Evolutionary conservation across 2,329 filamentous ascomycete genomes (phyloP).

Genomic region (Ceratocystis alfenasii): DNA sequence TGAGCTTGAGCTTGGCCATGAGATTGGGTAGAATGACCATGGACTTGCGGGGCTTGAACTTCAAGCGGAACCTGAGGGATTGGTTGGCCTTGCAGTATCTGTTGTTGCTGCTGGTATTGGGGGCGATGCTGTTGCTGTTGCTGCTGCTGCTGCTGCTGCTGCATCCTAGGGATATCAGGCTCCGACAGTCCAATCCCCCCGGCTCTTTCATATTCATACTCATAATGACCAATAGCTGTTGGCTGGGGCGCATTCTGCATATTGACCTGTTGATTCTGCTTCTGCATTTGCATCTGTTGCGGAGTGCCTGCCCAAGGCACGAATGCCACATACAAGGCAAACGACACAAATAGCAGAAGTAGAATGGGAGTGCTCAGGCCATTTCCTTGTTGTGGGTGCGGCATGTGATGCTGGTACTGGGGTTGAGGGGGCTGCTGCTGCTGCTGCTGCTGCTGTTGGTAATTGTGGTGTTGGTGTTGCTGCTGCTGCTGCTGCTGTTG

Average conservation of each 20-base stretch:
- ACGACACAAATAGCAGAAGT: slow-evolving; percentile 21
- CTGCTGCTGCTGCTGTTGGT: slow-evolving; percentile 4
- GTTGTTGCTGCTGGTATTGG: not conserved
- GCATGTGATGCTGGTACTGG: slow-evolving; percentile 18
- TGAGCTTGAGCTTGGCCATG: slow-evolving; percentile 12
- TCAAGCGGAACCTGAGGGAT: not conserved
- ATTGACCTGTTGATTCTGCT: slow-evolving; percentile 15
- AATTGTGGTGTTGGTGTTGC: not conserved
- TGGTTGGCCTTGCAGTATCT: not conserved
- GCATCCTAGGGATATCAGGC: slow-evolving; percentile 11
- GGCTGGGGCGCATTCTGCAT: slow-evolving; percentile 10
- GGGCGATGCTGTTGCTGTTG: not conserved
- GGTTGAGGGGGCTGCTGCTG: slow-evolving; percentile 11
- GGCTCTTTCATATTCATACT: slow-evolving; percentile 7
- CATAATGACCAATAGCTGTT: not conserved
- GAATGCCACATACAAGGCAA: slow-evolving; percentile 22
- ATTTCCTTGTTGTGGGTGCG: slow-evolving; percentile 17
- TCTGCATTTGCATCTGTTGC: slow-evolving; percentile 13
- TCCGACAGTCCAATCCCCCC: slow-evolving; percentile 1
- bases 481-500: slow-evolving; percentile 14
- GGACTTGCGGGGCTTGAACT: slow-evolving; percentile 2
- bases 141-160: slow-evolving; percentile 7
- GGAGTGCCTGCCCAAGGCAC: slow-evolving; percentile 20
- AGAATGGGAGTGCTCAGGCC: slow-evolving; percentile 20
- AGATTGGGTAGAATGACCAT: not conserved